phyloP scores from a whole-genome alignment of 352 stramenopile genomes.

The Phytophthora pluvialis region DNA sequence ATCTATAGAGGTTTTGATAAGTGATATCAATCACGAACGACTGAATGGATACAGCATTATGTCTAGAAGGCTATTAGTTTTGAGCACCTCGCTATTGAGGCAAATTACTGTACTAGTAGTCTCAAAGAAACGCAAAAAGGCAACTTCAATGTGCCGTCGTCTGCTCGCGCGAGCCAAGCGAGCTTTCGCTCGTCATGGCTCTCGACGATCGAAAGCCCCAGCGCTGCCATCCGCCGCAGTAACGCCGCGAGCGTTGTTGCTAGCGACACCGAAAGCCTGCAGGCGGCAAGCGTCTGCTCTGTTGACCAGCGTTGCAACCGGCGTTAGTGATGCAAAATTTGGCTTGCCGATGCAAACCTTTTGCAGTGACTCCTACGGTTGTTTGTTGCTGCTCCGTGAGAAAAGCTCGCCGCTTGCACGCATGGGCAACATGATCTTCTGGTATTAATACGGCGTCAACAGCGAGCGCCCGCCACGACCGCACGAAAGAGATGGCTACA shows the following conservation, averaged over 20 bases:
- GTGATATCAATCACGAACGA: too few relatives aligned
- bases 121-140: conserved; percentile 14
- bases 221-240: background rate
- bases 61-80: too few relatives aligned
- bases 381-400: conserved; percentile 6
- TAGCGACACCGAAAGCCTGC: conserved; percentile 6
- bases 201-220: background rate
- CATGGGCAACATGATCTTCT: too few relatives aligned
- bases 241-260: conserved; percentile 1
- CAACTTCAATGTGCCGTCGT: conserved; percentile 35
- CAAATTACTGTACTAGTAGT: background rate
- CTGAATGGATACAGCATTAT: too few relatives aligned
- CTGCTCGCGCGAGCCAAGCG: background rate
- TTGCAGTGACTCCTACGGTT: background rate
- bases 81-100: too few relatives aligned
- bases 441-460: too few relatives aligned
- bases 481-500: too few relatives aligned
- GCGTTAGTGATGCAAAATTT: background rate
- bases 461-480: too few relatives aligned
- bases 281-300: background rate
- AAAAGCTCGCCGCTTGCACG: background rate
- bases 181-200: conserved; percentile 1
- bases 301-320: conserved; percentile 8
- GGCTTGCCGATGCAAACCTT: background rate
- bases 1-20: too few relatives aligned